phyloP scores from a whole-genome alignment of 306 rosid species.

The Cyclanthera cordifolia region DNA sequence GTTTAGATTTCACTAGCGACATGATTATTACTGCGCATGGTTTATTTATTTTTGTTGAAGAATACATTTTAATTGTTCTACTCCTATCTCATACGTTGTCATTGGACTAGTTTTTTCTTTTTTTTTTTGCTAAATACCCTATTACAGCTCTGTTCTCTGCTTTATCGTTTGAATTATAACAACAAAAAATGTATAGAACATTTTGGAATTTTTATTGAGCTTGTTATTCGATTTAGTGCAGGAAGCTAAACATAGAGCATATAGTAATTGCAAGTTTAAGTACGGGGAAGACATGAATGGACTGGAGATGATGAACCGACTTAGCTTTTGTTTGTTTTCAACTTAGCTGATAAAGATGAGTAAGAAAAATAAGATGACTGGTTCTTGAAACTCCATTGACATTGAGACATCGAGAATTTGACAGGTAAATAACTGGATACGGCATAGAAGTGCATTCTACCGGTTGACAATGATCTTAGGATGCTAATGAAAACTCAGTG shows the following conservation, averaged over 20 bases:
- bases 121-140: not conserved
- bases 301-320: not conserved
- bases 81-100: not conserved
- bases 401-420: conserved; percentile 2
- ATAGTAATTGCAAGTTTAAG: not conserved
- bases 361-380: not conserved
- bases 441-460: not conserved
- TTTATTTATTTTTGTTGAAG: too few relatives aligned
- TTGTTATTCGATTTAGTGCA: not conserved
- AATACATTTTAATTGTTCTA: not conserved
- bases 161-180: not conserved
- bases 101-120: not conserved
- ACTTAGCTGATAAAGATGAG: not conserved
- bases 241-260: not conserved
- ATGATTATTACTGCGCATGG: not conserved
- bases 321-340: not conserved
- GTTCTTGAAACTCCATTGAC: not conserved
- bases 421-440: not conserved
- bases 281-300: not conserved
- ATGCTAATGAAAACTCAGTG: not conserved
- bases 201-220: not conserved
- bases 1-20: not conserved
- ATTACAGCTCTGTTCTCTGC: not conserved
- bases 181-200: not conserved
- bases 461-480: not conserved